phyloP scores from a whole-genome alignment of 2,329 filamentous ascomycete species.

The Ophiostoma fasciatum region DNA sequence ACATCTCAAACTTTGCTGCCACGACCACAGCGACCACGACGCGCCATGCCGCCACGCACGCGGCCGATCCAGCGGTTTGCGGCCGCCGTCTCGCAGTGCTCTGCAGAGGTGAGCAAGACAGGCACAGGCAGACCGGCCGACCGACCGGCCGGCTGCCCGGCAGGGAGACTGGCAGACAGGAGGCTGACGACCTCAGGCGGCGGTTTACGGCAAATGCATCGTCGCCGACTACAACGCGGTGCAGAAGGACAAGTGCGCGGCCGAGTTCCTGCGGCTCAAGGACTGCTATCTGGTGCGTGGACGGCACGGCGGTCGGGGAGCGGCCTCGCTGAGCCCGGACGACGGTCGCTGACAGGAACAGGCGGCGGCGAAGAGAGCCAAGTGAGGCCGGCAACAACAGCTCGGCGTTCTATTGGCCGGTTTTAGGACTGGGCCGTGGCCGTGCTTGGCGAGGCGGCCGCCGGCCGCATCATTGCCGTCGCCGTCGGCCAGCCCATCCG shows the following conservation, averaged over 20 bases:
- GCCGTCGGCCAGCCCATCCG: no score
- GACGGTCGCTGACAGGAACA: no score
- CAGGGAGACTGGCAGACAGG: background rate
- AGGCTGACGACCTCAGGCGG: constrained; percentile 39
- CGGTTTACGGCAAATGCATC: constrained; percentile 82
- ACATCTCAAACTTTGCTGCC: no score
- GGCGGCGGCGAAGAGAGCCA: constrained; percentile 7
- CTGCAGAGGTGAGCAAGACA: constrained; percentile 30
- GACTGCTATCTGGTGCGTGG: constrained; percentile 72
- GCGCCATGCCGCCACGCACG: constrained; percentile 21
- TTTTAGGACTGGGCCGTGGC: no score
- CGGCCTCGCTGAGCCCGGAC: no score
- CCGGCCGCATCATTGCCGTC: no score
- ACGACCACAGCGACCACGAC: no score
- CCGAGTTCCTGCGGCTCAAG: constrained; percentile 74
- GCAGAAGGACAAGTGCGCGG: constrained; percentile 76
- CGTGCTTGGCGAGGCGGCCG: no score
- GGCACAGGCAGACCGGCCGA: background rate
- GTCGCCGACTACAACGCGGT: constrained; percentile 80
- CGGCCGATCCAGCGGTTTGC: constrained; percentile 42
- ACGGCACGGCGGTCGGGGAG: no score
- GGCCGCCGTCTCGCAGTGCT: constrained; percentile 37
- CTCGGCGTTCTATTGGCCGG: no score
- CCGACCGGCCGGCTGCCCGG: no score
- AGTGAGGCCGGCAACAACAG: constrained; percentile 1